Evolutionary conservation across 2,329 filamentous ascomycete species (phyloP), one percentile per base, ranked within the genome.

Genomic region (Sarocladium oryzae): DNA sequence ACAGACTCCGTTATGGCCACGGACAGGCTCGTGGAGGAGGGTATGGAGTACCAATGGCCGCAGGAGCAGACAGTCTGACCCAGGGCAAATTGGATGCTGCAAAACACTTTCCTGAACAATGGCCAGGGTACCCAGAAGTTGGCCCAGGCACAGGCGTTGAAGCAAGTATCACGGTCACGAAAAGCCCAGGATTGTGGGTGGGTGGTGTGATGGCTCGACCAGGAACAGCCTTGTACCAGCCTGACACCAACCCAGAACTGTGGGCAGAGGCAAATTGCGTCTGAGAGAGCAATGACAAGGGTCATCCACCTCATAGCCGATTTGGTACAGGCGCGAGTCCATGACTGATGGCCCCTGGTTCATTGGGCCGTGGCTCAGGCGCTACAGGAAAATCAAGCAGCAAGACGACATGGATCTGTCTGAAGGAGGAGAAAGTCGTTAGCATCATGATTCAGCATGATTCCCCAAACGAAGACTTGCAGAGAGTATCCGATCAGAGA

Each of bases 241-340:
- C 45, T 49, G 45, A 35, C 26, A 35, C 45, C 26, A 37, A 20
- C 13, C 45, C 46, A 28, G 46, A 16, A 24, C 16, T 20, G 28
- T 49, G 46, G 46, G 21, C 49, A 18, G 23, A 45, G 45, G 37
- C 37, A 51, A 38, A 51, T 51, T 51, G 37, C 49, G n/a, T 26
- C 15, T 32, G 43, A 21, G 28, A 18, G 43, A 48, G 28, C 26
- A 16, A 21, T 26, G 43, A 48, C 43, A 16, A 48, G 43, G 43
- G 28, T 48, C 43, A 33, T 48, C 40, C 28, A 48, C 10, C 26
- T 21, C 11, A 33, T 30, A 15, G 28, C 28, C 43, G 20, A 5
- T 15, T 32, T 48, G 40, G 40, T 43, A 15, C 13, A 40, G 37
- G 21, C 21, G 26, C 11, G 28, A 20, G 20, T 21, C 15, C 26